These are phyloP conservation scores for Endocalyx cinctus DNA, from an alignment of 2,329 filamentous ascomycete species.

Conservation along the genomic window DNA sequence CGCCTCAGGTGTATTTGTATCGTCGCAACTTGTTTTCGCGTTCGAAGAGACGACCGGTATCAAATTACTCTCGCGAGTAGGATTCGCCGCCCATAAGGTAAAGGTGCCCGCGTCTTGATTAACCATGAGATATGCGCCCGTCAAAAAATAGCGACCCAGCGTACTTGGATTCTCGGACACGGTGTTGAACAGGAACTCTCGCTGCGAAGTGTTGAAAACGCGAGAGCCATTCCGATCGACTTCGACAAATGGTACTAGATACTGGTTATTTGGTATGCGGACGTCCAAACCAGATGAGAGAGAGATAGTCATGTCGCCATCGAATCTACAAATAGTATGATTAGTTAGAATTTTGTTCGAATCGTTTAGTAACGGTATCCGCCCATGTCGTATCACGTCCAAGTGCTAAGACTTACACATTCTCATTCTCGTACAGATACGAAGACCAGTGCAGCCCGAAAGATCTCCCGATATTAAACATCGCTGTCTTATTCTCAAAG, in stretches of 20 bases:
- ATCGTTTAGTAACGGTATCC: too few relatives aligned
- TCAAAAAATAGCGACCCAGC: slow-evolving; percentile 30
- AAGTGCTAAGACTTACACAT: slow-evolving; percentile 4
- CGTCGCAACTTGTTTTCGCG: background rate
- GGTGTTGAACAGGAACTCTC: slow-evolving; percentile 22
- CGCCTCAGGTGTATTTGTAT: background rate
- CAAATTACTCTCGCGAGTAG: slow-evolving; percentile 8
- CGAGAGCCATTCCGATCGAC: slow-evolving; percentile 22
- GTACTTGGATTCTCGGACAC: slow-evolving; percentile 15
- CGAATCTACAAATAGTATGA: slow-evolving; percentile 17
- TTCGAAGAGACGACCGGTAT: background rate
- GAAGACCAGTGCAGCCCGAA: slow-evolving; percentile 16
- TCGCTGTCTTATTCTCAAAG: slow-evolving; percentile 15
- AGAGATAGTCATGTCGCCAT: slow-evolving; percentile 24
- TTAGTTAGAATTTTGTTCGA: too few relatives aligned
- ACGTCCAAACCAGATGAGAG: slow-evolving; percentile 23
- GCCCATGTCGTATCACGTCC: too few relatives aligned
- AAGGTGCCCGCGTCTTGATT: slow-evolving; percentile 28
- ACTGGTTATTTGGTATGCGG: slow-evolving; percentile 26
- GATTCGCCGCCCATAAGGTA: slow-evolving; percentile 31
- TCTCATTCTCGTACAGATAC: slow-evolving; percentile 2
- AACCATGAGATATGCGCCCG: slow-evolving; percentile 31
- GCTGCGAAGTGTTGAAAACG: slow-evolving; percentile 6
- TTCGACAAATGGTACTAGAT: slow-evolving; percentile 22
- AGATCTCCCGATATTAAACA: slow-evolving; percentile 3